These are phyloP conservation scores for Hanseniaspora occidentalis DNA, from an alignment of 805 yeast species.

Conservation along the genomic window DNA sequence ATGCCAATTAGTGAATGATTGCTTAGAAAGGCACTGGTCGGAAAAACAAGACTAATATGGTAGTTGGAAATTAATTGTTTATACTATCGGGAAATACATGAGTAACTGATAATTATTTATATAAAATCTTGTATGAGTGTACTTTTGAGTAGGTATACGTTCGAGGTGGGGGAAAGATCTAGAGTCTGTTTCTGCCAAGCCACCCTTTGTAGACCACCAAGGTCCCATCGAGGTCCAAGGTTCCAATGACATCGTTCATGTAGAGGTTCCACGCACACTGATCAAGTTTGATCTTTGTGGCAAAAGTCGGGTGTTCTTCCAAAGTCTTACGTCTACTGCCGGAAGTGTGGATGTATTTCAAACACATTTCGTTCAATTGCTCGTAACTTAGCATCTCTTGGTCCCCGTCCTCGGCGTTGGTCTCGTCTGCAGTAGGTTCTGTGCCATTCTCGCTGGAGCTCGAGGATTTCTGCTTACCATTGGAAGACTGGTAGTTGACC, in stretches of 20 bases:
- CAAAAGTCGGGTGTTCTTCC: constrained; percentile 17
- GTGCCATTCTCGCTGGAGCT: no score
- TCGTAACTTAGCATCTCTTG: constrained; percentile 17
- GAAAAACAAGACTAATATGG: no score
- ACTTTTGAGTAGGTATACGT: no score
- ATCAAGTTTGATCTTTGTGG: constrained; percentile 12
- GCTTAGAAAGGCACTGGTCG: no score
- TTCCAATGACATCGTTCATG: constrained; percentile 17
- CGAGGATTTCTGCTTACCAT: no score
- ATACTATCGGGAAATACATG: no score
- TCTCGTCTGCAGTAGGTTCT: not conserved
- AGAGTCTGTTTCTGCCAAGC: constrained; percentile 14
- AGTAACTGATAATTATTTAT: no score
- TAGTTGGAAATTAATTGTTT: no score
- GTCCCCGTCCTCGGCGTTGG: not conserved
- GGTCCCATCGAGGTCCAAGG: constrained; percentile 18
- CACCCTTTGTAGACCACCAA: constrained; percentile 20
- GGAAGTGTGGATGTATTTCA: not conserved
- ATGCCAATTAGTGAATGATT: no score
- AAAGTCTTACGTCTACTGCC: constrained; percentile 6
- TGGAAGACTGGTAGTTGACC: not conserved
- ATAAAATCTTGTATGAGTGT: no score
- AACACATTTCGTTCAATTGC: constrained; percentile 17
- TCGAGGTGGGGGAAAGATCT: no score
- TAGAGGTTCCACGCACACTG: constrained; percentile 21